Evolutionary conservation across 805 yeast species (phyloP).

Genomic region (Nakazawaea sp.): DNA sequence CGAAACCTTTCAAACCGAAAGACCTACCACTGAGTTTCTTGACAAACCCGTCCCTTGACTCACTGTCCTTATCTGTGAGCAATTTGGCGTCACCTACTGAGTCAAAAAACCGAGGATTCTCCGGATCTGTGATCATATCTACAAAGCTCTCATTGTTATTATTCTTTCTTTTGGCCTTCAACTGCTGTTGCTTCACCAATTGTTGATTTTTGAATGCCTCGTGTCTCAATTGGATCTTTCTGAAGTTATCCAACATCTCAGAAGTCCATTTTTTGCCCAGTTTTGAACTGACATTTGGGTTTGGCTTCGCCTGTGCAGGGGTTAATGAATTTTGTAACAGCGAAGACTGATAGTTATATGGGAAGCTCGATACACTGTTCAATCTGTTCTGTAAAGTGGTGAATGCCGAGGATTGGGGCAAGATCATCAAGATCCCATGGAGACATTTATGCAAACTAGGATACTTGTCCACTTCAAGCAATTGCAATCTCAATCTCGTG

Average conservation of each 20-base stretch:
- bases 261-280: constrained; percentile 20
- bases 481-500: constrained; percentile 75
- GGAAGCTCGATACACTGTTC: constrained; percentile 44
- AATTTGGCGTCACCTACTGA: constrained; percentile 17
- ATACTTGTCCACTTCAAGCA: constrained; percentile 79
- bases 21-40: constrained; percentile 24
- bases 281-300: constrained; percentile 15
- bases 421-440: constrained; percentile 86
- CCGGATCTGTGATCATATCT: constrained; percentile 1
- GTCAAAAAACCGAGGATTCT: constrained; percentile 7
- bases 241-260: constrained; percentile 38
- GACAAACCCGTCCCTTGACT: constrained; percentile 16
- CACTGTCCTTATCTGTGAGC: constrained; percentile 14
- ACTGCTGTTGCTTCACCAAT: constrained; percentile 7
- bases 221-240: constrained; percentile 36
- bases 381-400: constrained; percentile 74
- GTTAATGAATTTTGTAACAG: neutral
- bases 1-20: constrained; percentile 21
- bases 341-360: neutral
- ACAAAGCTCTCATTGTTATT: constrained; percentile 6
- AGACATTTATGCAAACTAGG: constrained; percentile 81
- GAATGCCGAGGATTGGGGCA: constrained; percentile 92
- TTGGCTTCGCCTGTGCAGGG: neutral
- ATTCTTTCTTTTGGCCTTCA: constrained; percentile 1
- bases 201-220: constrained; percentile 17